These are phyloP conservation scores for Hortaea sp. DNA, from an alignment of 2,329 filamentous ascomycete species.

Conservation along the genomic window DNA sequence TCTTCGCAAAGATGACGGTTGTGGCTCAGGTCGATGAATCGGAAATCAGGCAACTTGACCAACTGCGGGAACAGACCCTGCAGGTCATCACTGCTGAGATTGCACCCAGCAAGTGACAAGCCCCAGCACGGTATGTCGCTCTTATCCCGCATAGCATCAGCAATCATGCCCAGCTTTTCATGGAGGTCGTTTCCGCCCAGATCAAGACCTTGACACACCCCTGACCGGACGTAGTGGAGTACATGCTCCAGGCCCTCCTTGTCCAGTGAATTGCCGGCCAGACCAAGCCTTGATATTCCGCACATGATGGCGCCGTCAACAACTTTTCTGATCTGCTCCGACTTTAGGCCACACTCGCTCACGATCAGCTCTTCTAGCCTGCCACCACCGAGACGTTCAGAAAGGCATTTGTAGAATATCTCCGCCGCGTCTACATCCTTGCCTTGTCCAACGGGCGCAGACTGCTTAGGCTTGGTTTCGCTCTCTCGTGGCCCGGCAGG, in stretches of 20 bases:
- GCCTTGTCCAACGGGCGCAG: constrained; percentile 18
- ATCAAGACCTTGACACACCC: constrained; percentile 78
- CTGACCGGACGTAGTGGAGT: constrained; percentile 62
- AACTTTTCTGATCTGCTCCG: constrained; percentile 61
- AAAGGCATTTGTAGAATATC: constrained; percentile 65
- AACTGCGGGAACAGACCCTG: constrained; percentile 67
- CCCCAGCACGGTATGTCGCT: constrained; percentile 56
- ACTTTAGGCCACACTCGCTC: constrained; percentile 64
- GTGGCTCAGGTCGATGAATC: constrained; percentile 86
- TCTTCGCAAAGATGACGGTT: constrained; percentile 63
- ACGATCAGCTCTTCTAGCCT: constrained; percentile 75
- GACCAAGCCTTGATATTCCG: constrained; percentile 66
- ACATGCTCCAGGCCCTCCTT: constrained; percentile 66
- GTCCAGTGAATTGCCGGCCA: constrained; percentile 73
- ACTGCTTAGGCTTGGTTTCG: constrained; percentile 12
- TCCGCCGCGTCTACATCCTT: constrained; percentile 44
- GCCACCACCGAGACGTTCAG: constrained; percentile 63
- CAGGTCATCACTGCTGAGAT: constrained; percentile 62
- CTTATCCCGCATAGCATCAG: constrained; percentile 38
- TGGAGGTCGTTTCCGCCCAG: constrained; percentile 71
- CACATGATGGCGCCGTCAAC: constrained; percentile 75
- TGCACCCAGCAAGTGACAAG: constrained; percentile 77
- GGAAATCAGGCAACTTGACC: constrained; percentile 58
- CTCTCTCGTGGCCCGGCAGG: constrained; percentile 14
- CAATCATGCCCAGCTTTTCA: constrained; percentile 35